phyloP scores from a whole-genome alignment of 495 filamentous ascomycete genomes.

The Physcia stellaris region DNA sequence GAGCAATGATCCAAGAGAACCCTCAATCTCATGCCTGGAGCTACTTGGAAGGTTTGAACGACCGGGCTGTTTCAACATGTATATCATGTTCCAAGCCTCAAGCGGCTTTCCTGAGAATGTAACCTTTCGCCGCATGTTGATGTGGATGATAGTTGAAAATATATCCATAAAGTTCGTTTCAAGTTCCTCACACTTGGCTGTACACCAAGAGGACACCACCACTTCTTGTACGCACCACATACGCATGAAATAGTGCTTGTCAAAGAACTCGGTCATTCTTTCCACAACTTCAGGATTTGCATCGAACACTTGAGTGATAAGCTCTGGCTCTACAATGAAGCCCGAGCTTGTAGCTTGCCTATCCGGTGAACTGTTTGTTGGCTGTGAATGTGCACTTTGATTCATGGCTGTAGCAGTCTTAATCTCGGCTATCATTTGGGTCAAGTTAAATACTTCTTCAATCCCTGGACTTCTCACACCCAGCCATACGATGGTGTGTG shows the following conservation, averaged over 20 bases:
- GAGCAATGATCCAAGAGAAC: background rate
- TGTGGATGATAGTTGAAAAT: background rate
- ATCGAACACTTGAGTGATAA: background rate
- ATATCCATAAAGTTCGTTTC: conserved; percentile 8
- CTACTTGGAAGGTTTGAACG: background rate
- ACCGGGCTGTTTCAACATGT: background rate
- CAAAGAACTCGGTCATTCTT: background rate
- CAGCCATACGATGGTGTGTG: conserved; percentile 2
- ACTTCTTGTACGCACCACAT: conserved; percentile 13
- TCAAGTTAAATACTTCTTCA: background rate
- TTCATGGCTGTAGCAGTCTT: background rate
- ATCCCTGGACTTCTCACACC: background rate
- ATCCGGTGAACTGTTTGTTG: background rate
- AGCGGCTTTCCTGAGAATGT: background rate
- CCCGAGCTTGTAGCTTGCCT: background rate
- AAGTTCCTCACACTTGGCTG: conserved; percentile 8
- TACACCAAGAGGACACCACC: conserved; percentile 7
- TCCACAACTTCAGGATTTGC: background rate
- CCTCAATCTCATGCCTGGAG: no score
- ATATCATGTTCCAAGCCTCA: background rate
- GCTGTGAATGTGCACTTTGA: background rate
- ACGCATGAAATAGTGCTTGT: conserved; percentile 3
- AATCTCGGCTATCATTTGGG: background rate
- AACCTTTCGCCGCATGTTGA: background rate
- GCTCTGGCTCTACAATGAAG: background rate